phyloP scores from a whole-genome alignment of 768 basidiomycete species.

The Psilocybe tampanensis region DNA sequence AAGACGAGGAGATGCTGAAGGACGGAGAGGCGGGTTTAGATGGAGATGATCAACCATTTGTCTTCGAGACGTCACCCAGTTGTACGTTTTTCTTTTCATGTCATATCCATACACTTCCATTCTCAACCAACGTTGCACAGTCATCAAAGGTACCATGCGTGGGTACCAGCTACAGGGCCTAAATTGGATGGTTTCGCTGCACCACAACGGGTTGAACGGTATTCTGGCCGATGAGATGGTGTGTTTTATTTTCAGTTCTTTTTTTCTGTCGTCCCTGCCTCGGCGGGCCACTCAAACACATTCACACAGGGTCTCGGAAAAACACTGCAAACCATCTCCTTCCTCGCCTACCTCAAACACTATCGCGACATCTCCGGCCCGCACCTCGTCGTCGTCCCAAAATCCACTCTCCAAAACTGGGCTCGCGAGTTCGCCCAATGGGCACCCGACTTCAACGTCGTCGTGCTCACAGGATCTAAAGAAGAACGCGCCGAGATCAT shows the following conservation, averaged over 20 bases:
- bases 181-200: slow-evolving; percentile 84
- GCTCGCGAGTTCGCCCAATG: slow-evolving; percentile 88
- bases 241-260: slow-evolving; percentile 1
- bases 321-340: slow-evolving; percentile 97
- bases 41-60: slow-evolving; percentile 87
- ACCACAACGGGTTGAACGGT: slow-evolving; percentile 95
- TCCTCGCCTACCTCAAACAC: slow-evolving; percentile 93
- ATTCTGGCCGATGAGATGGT: slow-evolving; percentile 98
- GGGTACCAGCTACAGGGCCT: slow-evolving; percentile 91
- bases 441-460: slow-evolving; percentile 86
- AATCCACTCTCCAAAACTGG: slow-evolving; percentile 98
- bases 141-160: slow-evolving; percentile 89
- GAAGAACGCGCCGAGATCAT: slow-evolving; percentile 89
- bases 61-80: slow-evolving; percentile 92
- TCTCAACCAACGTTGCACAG: slow-evolving; percentile 38
- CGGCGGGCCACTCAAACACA: neutral
- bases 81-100: slow-evolving; percentile 50
- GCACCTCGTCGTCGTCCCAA: slow-evolving; percentile 97
- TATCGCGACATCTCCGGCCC: slow-evolving; percentile 76
- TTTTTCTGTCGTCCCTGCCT: neutral
- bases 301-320: slow-evolving; percentile 85
- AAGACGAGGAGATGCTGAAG: slow-evolving; percentile 93
- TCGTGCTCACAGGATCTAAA: slow-evolving; percentile 83
- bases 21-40: slow-evolving; percentile 80
- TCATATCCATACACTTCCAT: neutral